A percentile compares a stretch with the other conserved stretches of the same genome.
Evolutionary conservation across 768 basidiomycete species (phyloP).

Genomic region (Boletus vinaceobasis): DNA sequence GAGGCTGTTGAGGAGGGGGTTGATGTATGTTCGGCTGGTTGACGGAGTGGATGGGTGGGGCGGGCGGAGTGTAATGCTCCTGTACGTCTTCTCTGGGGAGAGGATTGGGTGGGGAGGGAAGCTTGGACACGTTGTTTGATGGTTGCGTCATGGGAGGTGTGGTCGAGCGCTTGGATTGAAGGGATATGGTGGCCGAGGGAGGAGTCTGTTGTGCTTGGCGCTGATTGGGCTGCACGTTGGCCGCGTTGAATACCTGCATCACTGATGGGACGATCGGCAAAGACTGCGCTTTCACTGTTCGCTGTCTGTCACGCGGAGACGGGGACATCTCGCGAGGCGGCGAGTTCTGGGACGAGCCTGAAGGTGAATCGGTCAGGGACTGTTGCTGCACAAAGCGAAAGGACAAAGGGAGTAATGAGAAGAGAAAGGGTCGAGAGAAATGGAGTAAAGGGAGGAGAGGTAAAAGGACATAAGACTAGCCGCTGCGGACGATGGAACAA

Average conservation of each 20-base stretch:
- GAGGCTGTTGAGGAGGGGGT: constrained; percentile 35
- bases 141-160: constrained; percentile 35
- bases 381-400: neutral
- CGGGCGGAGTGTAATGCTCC: constrained; percentile 46
- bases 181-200: constrained; percentile 31
- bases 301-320: constrained; percentile 45
- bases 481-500: neutral
- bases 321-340: constrained; percentile 42
- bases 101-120: constrained; percentile 23
- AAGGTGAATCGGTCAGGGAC: neutral
- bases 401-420: neutral
- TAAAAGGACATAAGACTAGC: neutral
- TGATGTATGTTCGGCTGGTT: constrained; percentile 29
- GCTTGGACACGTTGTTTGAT: constrained; percentile 32
- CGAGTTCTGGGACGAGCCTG: constrained; percentile 28
- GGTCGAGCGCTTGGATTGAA: constrained; percentile 31
- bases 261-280: constrained; percentile 60
- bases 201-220: constrained; percentile 36
- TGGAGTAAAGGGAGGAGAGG: neutral
- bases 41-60: constrained; percentile 32
- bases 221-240: constrained; percentile 37
- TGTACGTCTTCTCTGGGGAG: constrained; percentile 16
- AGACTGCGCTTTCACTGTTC: constrained; percentile 56
- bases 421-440: neutral
- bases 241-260: constrained; percentile 46